These are phyloP conservation scores for Maudiozyma bulderi DNA, from an alignment of 805 yeast species.

Conservation along the genomic window DNA sequence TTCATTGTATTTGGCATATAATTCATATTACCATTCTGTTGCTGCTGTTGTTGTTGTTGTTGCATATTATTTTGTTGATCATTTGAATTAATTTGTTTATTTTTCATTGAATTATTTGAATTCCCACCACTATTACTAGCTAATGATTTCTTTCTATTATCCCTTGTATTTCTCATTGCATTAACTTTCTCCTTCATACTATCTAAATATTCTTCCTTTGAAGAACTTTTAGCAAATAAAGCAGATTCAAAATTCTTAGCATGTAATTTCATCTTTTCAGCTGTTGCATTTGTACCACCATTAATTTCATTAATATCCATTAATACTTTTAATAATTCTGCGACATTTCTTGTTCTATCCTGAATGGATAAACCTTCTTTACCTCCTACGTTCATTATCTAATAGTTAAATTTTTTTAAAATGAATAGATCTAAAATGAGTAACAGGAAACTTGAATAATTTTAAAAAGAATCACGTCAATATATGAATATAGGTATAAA, in stretches of 20 bases:
- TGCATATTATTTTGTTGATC: constrained; percentile 3
- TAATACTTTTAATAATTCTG: constrained; percentile 26
- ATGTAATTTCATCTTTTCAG: constrained; percentile 38
- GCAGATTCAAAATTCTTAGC: constrained; percentile 67
- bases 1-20: constrained; percentile 13
- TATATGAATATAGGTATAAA: no score
- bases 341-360: constrained; percentile 28
- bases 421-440: not conserved
- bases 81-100: not conserved
- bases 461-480: no score
- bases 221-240: constrained; percentile 48
- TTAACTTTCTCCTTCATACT: constrained; percentile 38
- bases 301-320: constrained; percentile 30
- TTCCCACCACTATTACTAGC: constrained; percentile 4
- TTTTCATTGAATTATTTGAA: not conserved
- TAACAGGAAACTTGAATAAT: no score
- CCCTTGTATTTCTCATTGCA: constrained; percentile 31
- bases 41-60: constrained; percentile 23
- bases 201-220: constrained; percentile 46
- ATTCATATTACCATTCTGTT: constrained; percentile 9
- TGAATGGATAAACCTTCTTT: constrained; percentile 20
- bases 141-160: constrained; percentile 13
- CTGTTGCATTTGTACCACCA: constrained; percentile 29
- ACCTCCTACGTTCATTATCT: constrained; percentile 5
- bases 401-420: not conserved